A percentile compares a stretch with the other conserved stretches of the same genome.
Conservation (phyloP, 2,329 filamentous ascomycete species). For the Coleophoma eucalyptorum region DNA sequence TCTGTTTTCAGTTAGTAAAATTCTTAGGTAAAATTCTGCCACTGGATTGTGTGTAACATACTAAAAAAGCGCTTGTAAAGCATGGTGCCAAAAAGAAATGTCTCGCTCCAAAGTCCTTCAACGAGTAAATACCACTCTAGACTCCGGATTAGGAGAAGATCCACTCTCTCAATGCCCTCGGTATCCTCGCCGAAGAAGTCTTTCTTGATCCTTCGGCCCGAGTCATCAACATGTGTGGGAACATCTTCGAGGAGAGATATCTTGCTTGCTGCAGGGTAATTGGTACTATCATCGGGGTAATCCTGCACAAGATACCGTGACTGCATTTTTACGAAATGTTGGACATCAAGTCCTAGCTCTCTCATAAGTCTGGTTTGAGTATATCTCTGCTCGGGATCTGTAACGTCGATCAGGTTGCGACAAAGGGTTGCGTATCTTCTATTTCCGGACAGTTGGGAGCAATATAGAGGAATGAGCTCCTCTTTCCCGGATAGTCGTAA, state of each 20-base stretch:
- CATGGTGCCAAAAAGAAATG: constrained; percentile 64
- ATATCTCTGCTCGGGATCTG: constrained; percentile 59
- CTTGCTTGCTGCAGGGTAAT: constrained; percentile 36
- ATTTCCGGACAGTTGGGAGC: constrained; percentile 66
- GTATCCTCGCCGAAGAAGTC: constrained; percentile 68
- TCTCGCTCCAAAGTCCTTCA: constrained; percentile 66
- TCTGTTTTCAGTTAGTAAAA: constrained; percentile 25
- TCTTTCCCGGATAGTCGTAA: constrained; percentile 69
- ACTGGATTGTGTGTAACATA: constrained; percentile 44
- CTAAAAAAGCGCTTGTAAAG: constrained; percentile 83
- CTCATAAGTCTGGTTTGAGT: constrained; percentile 71
- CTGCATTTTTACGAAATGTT: constrained; percentile 71
- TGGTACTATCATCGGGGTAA: constrained; percentile 36
- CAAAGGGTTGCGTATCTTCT: constrained; percentile 70
- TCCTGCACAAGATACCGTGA: constrained; percentile 49
- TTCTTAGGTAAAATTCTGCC: not conserved
- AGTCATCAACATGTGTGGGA: constrained; percentile 36
- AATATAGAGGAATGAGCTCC: constrained; percentile 83
- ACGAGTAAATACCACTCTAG: constrained; percentile 83
- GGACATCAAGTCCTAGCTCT: constrained; percentile 67
- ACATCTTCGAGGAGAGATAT: constrained; percentile 46
- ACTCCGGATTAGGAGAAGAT: constrained; percentile 70
- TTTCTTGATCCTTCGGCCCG: constrained; percentile 61
- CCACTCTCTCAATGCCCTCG: constrained; percentile 56
- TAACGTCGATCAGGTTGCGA: constrained; percentile 71